Percentiles rank a stretch among this genome's conserved stretches.
Evolutionary conservation across 1,284 basidiomycete species (phyloP).

Genomic region (Puccinia polysora): DNA sequence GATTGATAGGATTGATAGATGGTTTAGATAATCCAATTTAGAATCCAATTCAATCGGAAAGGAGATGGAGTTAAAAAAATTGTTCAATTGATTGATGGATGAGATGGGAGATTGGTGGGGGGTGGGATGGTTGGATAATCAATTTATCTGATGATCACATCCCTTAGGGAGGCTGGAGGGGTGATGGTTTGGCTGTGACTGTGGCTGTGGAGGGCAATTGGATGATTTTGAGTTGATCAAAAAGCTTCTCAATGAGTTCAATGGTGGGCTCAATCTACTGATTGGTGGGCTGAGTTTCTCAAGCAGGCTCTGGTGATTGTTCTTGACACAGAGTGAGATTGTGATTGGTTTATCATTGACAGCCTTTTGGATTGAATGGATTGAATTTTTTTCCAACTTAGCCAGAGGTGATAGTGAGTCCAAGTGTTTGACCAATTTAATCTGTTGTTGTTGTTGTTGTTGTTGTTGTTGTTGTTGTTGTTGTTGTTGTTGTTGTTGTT

Average conservation of each 20-base stretch:
- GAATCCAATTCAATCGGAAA: constrained; percentile 81
- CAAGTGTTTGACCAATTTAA: constrained; percentile 8
- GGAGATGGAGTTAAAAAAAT: constrained; percentile 84
- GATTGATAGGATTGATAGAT: constrained; percentile 67
- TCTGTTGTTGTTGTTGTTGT: background rate
- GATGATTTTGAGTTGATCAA: constrained; percentile 42
- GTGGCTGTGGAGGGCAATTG: constrained; percentile 56
- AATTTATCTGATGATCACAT: too few relatives aligned
- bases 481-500: too few relatives aligned
- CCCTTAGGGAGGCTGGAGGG: too few relatives aligned
- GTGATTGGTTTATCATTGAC: background rate
- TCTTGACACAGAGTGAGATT: background rate
- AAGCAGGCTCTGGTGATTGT: background rate
- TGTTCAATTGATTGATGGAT: constrained; percentile 87
- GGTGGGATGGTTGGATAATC: too few relatives aligned
- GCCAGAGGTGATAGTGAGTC: constrained; percentile 15
- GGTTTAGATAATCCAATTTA: constrained; percentile 78
- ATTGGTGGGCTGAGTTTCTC: background rate
- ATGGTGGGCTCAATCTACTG: background rate
- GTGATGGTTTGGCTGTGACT: too few relatives aligned
- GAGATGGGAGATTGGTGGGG: constrained; percentile 69
- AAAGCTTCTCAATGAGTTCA: background rate
- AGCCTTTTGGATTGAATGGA: constrained; percentile 20
- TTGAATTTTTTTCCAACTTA: constrained; percentile 19
- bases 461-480: too few relatives aligned